Evolutionary conservation across 2,329 filamentous ascomycete species (phyloP).

Genomic region (Rhynchosporium agropyri): DNA sequence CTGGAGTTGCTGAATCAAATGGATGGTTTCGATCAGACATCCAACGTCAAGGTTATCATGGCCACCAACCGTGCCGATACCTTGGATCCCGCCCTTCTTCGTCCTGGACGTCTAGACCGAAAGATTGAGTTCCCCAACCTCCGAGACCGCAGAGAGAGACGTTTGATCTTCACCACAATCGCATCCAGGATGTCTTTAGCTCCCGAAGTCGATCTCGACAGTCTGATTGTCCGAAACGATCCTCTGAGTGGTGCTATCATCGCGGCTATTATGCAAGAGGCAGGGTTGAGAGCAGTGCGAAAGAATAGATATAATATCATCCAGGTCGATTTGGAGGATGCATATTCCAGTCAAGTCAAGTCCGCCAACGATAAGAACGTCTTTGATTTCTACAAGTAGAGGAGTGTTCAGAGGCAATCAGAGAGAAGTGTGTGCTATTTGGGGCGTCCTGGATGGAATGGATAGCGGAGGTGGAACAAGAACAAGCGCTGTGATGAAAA

Average conservation of each 20-base stretch:
- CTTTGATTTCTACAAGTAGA: slow-evolving; percentile 89
- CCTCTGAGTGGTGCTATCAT: slow-evolving; percentile 94
- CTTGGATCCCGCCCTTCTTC: slow-evolving; percentile 89
- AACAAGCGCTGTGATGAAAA: neutral
- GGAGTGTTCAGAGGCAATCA: neutral
- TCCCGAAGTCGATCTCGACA: slow-evolving; percentile 95
- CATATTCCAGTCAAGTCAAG: slow-evolving; percentile 97
- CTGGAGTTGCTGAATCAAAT: slow-evolving; percentile 98
- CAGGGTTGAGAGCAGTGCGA: slow-evolving; percentile 86
- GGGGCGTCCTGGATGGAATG: slow-evolving; percentile 18
- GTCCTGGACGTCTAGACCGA: slow-evolving; percentile 91
- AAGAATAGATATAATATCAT: slow-evolving; percentile 99
- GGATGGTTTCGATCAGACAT: slow-evolving; percentile 98
- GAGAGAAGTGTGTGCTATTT: slow-evolving; percentile 7
- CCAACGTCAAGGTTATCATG: slow-evolving; percentile 99
- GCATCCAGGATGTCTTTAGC: slow-evolving; percentile 96
- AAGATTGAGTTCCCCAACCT: slow-evolving; percentile 99
- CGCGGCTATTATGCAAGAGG: slow-evolving; percentile 99
- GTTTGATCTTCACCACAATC: slow-evolving; percentile 97
- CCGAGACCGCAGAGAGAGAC: slow-evolving; percentile 88
- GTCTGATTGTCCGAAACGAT: slow-evolving; percentile 94
- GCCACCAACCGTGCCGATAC: slow-evolving; percentile 98
- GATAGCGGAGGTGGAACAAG: slow-evolving; percentile 9
- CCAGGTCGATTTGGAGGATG: slow-evolving; percentile 93
- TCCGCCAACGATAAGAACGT: slow-evolving; percentile 8